Percentiles rank a stretch among this genome's conserved stretches.
phyloP scores from a whole-genome alignment of 768 basidiomycete genomes.

The Favolaschia claudopus region DNA sequence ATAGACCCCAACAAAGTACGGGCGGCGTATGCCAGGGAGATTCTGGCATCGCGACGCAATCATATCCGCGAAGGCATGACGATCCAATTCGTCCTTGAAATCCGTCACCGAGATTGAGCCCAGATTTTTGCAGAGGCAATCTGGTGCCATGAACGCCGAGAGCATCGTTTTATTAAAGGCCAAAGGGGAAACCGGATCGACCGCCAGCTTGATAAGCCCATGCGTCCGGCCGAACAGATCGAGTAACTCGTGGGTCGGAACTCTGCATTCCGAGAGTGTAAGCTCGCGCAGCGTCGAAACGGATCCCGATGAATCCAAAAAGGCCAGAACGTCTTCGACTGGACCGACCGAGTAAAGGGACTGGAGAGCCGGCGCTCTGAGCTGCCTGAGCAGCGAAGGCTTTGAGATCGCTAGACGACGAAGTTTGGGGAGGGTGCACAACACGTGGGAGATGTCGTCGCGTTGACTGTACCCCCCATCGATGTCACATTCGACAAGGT shows the following conservation, averaged over 20 bases:
- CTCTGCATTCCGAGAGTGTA: background rate
- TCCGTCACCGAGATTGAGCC: background rate
- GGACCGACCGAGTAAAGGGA: background rate
- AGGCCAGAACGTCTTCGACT: background rate
- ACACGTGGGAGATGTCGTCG: background rate
- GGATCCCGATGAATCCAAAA: background rate
- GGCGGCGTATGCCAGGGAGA: background rate
- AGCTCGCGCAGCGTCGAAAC: background rate
- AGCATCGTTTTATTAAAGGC: background rate
- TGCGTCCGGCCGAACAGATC: background rate
- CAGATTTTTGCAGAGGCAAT: background rate
- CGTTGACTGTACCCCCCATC: background rate
- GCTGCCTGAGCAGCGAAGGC: background rate
- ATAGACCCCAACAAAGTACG: background rate
- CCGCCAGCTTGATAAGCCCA: background rate
- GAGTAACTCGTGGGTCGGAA: background rate
- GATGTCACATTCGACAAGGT: slow-evolving; percentile 5
- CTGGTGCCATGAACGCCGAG: background rate
- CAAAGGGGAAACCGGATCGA: background rate
- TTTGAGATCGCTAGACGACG: background rate
- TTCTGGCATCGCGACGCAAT: background rate
- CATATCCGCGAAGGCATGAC: background rate
- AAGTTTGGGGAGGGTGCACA: background rate
- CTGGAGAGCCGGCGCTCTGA: background rate
- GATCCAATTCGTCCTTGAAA: background rate